Conservation (phyloP, 129 eudicot species). For the Cynara cardunculus region DNA sequence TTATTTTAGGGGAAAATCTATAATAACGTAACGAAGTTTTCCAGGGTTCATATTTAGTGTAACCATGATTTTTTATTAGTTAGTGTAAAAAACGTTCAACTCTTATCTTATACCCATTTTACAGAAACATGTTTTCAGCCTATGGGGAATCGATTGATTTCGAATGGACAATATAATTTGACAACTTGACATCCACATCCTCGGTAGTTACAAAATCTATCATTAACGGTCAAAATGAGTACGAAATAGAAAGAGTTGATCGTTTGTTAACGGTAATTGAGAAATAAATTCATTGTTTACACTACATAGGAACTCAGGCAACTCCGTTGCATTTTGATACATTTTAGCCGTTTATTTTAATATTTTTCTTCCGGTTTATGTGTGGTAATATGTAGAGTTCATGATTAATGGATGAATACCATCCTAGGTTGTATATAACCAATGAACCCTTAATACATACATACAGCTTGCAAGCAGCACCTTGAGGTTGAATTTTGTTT, state of each 20-base stretch:
- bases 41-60: background rate
- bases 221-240: background rate
- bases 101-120: background rate
- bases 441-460: background rate
- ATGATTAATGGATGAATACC: background rate
- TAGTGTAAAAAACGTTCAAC: background rate
- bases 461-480: too few relatives aligned
- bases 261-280: too few relatives aligned
- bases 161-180: background rate
- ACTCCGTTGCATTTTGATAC: too few relatives aligned
- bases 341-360: too few relatives aligned
- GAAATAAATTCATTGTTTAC: too few relatives aligned
- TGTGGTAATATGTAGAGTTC: background rate
- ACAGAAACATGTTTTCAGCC: background rate
- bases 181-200: background rate
- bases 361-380: background rate
- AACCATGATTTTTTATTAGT: background rate
- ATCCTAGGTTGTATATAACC: background rate
- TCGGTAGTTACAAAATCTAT: background rate
- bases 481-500: slow-evolving; percentile 6
- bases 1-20: too few relatives aligned
- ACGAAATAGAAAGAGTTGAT: background rate
- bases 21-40: background rate
- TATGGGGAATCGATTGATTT: too few relatives aligned
- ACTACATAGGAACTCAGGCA: too few relatives aligned